Evolutionary conservation across 108 stramenopile species (phyloP).

Genomic region (Conticribra weissflogii): DNA sequence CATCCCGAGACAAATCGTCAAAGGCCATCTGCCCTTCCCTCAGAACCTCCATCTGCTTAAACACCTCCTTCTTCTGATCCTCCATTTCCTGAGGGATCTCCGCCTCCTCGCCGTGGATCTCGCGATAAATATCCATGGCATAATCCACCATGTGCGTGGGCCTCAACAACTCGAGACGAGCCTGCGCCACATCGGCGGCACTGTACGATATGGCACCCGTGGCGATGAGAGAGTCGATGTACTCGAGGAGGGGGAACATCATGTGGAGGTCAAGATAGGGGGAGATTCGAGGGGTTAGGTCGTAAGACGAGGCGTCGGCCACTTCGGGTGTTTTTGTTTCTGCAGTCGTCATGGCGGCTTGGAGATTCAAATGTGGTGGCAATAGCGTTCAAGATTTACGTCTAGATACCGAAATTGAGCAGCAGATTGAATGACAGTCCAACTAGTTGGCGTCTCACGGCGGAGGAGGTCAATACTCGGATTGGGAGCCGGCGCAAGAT

Average conservation of each 20-base stretch:
- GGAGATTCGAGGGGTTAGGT: constrained; percentile 85
- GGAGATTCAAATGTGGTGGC: too few relatives aligned
- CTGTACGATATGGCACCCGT: constrained; percentile 63
- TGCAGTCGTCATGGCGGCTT: constrained; percentile 3
- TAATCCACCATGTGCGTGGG: constrained; percentile 95
- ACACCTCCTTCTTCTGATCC: constrained; percentile 75
- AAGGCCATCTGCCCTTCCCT: constrained; percentile 68
- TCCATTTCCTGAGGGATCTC: constrained; percentile 76
- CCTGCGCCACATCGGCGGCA: constrained; percentile 74
- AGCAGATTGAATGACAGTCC: too few relatives aligned
- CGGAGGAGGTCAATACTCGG: too few relatives aligned
- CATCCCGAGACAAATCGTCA: constrained; percentile 72
- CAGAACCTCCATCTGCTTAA: constrained; percentile 76
- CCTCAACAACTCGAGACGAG: constrained; percentile 75
- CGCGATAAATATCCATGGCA: constrained; percentile 86
- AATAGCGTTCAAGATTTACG: too few relatives aligned
- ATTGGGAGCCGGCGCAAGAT: too few relatives aligned
- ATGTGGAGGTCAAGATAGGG: constrained; percentile 95
- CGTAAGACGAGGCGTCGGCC: constrained; percentile 54
- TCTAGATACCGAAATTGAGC: too few relatives aligned
- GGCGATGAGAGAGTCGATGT: constrained; percentile 77
- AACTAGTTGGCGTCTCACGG: too few relatives aligned
- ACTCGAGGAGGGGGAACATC: constrained; percentile 94
- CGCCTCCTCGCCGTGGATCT: constrained; percentile 58
- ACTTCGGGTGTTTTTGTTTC: constrained; percentile 9